Evolutionary conservation across 306 rosid genomes (phyloP).

Genomic region (Lagenaria siceraria): DNA sequence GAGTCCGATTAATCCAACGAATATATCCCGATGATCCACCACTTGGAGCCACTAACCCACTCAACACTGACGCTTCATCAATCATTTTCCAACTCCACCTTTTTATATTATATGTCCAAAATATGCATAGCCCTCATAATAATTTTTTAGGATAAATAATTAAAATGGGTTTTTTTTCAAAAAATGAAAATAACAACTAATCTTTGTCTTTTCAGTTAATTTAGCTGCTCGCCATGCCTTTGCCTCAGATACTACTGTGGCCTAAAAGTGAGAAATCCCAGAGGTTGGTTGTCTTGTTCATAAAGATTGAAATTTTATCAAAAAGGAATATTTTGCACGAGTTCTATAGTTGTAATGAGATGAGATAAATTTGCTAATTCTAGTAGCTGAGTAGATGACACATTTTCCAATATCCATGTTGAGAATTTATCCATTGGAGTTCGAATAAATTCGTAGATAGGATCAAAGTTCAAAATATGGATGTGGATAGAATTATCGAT

Average conservation of each 20-base stretch:
- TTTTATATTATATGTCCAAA: not conserved
- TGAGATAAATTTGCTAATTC: no score
- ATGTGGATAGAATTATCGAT: no score
- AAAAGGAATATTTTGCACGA: not conserved
- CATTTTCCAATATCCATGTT: no score
- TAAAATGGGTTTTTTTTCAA: not conserved
- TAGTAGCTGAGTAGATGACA: no score
- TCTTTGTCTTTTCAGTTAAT: not conserved
- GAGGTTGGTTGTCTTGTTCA: not conserved
- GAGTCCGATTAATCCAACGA: not conserved
- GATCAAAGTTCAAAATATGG: no score
- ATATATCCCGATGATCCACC: not conserved
- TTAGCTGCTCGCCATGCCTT: not conserved
- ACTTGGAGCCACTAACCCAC: not conserved
- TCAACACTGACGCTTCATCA: not conserved
- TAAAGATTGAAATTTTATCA: not conserved
- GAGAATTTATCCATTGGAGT: no score
- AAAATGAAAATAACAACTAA: no score
- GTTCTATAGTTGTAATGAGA: not conserved
- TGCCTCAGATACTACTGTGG: not conserved
- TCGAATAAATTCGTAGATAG: no score
- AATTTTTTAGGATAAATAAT: not conserved
- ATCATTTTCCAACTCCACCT: not conserved
- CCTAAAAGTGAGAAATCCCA: not conserved
- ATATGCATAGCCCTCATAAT: not conserved